Evolutionary conservation across 306 rosid species (phyloP).

Genomic region (Dicorynia guianensis): DNA sequence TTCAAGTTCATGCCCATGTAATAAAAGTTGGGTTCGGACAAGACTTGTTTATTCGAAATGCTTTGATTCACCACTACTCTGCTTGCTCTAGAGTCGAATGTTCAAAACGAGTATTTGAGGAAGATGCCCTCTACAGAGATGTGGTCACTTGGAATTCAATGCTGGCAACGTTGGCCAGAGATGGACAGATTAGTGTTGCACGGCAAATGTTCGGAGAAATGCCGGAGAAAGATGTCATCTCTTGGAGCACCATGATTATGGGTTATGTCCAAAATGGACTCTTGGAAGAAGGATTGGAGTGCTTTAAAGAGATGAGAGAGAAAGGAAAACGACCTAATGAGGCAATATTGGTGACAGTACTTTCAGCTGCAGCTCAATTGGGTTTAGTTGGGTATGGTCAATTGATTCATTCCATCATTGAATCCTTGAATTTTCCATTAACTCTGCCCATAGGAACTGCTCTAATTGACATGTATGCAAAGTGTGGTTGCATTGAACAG

Average conservation of each 20-base stretch:
- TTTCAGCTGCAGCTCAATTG: conserved; percentile 68
- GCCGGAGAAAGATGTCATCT: conserved; percentile 68
- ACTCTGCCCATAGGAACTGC: conserved; percentile 67
- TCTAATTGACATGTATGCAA: conserved; percentile 83
- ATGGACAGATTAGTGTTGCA: conserved; percentile 57
- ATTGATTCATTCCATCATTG: conserved; percentile 60
- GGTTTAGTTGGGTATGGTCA: conserved; percentile 71
- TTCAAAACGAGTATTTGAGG: conserved; percentile 64
- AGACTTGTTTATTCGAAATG: conserved; percentile 67
- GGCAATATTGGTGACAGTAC: conserved; percentile 62
- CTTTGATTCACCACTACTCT: conserved; percentile 66
- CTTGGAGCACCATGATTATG: conserved; percentile 77
- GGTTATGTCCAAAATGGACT: conserved; percentile 79
- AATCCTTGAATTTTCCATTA: conserved; percentile 53
- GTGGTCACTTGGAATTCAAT: conserved; percentile 80
- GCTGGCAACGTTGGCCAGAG: conserved; percentile 58
- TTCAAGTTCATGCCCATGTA: conserved; percentile 61
- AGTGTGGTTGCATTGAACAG: conserved; percentile 78
- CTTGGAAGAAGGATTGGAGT: conserved; percentile 63
- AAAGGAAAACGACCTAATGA: conserved; percentile 64
- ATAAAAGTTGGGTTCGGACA: conserved; percentile 57
- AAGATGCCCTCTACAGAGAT: conserved; percentile 53
- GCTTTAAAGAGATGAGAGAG: conserved; percentile 62
- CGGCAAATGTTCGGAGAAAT: conserved; percentile 74
- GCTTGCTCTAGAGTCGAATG: conserved; percentile 47